phyloP scores from a whole-genome alignment of 805 yeast genomes.

The Barnettozyma siamensis region DNA sequence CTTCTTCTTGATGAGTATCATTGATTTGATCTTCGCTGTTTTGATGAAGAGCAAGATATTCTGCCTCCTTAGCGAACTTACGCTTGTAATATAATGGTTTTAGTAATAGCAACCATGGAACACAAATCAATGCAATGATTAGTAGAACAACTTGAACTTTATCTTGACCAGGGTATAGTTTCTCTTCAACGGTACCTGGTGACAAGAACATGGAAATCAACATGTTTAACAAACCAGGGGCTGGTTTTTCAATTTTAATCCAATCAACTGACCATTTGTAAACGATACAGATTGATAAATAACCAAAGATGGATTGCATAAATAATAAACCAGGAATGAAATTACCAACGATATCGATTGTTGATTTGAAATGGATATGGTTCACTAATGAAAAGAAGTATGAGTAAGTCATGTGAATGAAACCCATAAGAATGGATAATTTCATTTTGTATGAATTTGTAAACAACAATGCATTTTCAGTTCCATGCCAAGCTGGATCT shows the following conservation, averaged over 20 bases:
- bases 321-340: slow-evolving; percentile 91
- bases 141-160: slow-evolving; percentile 67
- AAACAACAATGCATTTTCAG: slow-evolving; percentile 86
- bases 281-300: slow-evolving; percentile 76
- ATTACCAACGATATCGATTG: slow-evolving; percentile 84
- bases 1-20: slow-evolving; percentile 45
- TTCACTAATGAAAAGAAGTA: slow-evolving; percentile 81
- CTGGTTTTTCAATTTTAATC: slow-evolving; percentile 66
- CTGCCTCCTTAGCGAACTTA: slow-evolving; percentile 31
- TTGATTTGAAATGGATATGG: slow-evolving; percentile 59
- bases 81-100: slow-evolving; percentile 75
- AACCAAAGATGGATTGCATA: slow-evolving; percentile 96
- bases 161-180: slow-evolving; percentile 75
- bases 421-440: slow-evolving; percentile 91
- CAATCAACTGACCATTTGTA: slow-evolving; percentile 96
- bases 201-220: slow-evolving; percentile 91
- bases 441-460: slow-evolving; percentile 98
- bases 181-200: slow-evolving; percentile 85
- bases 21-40: slow-evolving; percentile 33
- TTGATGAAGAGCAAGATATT: slow-evolving; percentile 21
- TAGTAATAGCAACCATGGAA: slow-evolving; percentile 85
- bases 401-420: slow-evolving; percentile 89
- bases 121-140: slow-evolving; percentile 74
- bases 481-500: slow-evolving; percentile 97
- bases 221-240: slow-evolving; percentile 94